Conservation (phyloP, 1,139 yeast genomes). For the Blastobotrys proliferans region DNA sequence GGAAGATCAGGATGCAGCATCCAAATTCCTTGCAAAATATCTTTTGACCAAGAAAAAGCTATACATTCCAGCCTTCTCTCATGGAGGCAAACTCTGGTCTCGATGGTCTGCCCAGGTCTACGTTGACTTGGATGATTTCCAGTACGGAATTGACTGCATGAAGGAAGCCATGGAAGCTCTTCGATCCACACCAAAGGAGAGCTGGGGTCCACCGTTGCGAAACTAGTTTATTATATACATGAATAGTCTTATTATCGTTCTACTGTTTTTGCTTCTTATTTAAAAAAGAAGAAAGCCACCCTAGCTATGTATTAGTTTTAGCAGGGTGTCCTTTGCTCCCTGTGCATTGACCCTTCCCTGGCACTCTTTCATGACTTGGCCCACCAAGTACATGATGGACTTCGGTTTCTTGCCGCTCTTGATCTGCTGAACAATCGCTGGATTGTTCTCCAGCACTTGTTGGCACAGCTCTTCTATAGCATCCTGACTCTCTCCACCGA, state of each 20-base stretch:
- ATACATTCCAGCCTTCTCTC: slow-evolving; percentile 45
- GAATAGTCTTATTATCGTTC: background rate
- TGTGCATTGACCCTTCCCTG: slow-evolving; percentile 48
- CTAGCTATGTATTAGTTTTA: slow-evolving; percentile 1
- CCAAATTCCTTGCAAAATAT: slow-evolving; percentile 19
- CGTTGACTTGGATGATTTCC: slow-evolving; percentile 53
- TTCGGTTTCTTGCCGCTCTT: slow-evolving; percentile 54
- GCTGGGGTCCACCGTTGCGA: background rate
- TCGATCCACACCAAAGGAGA: slow-evolving; percentile 10
- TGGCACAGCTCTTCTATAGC: slow-evolving; percentile 52
- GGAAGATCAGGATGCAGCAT: slow-evolving; percentile 14
- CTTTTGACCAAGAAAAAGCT: slow-evolving; percentile 38
- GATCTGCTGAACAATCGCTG: slow-evolving; percentile 55
- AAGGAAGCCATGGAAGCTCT: slow-evolving; percentile 21
- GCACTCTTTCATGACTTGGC: slow-evolving; percentile 76
- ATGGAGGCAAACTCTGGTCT: slow-evolving; percentile 42
- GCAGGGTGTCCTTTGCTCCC: slow-evolving; percentile 7
- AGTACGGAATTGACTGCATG: slow-evolving; percentile 40
- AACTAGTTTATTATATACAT: background rate
- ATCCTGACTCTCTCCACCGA: slow-evolving; percentile 34
- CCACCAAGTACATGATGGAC: slow-evolving; percentile 71
- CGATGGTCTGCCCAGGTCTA: slow-evolving; percentile 61
- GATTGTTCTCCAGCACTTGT: slow-evolving; percentile 49
- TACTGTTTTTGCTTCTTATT: background rate
- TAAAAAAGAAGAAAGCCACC: too few relatives aligned